Conservation (phyloP, 371 early-diverging fungal genomes). For the Mucor irregularis region DNA sequence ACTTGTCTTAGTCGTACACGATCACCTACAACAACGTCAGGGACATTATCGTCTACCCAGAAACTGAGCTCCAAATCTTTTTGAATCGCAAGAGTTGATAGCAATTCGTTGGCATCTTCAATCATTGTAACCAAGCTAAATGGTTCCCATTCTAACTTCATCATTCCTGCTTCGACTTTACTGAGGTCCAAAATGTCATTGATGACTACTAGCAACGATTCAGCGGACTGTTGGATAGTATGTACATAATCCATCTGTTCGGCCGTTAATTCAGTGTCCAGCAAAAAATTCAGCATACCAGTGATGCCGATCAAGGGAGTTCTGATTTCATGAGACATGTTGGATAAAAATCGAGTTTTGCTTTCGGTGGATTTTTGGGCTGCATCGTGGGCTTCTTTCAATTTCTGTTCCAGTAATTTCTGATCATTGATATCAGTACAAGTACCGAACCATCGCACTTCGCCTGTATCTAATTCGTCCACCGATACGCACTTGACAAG, state of each 20-base stretch:
- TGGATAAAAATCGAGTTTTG: conserved; percentile 67
- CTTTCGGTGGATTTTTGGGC: conserved; percentile 71
- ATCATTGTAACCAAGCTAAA: conserved; percentile 63
- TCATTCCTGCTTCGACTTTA: conserved; percentile 74
- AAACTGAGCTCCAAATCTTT: conserved; percentile 62
- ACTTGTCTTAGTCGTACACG: conserved; percentile 62
- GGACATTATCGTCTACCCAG: conserved; percentile 61
- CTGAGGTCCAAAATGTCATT: conserved; percentile 72
- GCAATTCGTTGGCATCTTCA: conserved; percentile 62
- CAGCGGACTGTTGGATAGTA: conserved; percentile 66
- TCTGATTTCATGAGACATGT: conserved; percentile 73
- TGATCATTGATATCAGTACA: conserved; percentile 71
- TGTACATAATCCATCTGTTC: conserved; percentile 70
- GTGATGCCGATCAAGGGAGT: conserved; percentile 70
- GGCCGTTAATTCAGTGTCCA: conserved; percentile 61
- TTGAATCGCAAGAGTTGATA: conserved; percentile 63
- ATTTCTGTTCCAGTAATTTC: conserved; percentile 60
- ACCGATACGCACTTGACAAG: conserved; percentile 66
- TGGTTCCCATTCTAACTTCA: conserved; percentile 66
- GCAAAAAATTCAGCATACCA: conserved; percentile 65
- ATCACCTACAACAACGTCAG: conserved; percentile 61
- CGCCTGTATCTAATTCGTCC: conserved; percentile 57
- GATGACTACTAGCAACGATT: conserved; percentile 64
- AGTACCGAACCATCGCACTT: conserved; percentile 67
- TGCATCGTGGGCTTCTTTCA: conserved; percentile 70